Percentiles rank a stretch among this genome's conserved stretches.
These are phyloP conservation scores for Diaporthe sp. DNA, from an alignment of 2,329 filamentous ascomycete species.

Conservation along the genomic window DNA sequence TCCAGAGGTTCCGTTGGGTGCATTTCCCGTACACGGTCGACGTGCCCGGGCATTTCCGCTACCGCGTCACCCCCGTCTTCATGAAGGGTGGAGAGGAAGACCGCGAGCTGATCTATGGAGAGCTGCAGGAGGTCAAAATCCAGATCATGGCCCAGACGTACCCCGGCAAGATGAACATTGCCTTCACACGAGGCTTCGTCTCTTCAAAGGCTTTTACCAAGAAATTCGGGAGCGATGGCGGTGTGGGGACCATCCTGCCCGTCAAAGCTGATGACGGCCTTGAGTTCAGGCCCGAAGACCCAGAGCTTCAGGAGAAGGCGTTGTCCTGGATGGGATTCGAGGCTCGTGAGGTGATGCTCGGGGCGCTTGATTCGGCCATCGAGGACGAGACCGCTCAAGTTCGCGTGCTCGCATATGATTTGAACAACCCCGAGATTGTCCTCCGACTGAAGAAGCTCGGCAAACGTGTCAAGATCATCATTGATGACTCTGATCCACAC, in stretches of 20 bases:
- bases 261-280: constrained; percentile 37
- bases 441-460: constrained; percentile 36
- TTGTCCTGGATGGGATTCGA: constrained; percentile 40
- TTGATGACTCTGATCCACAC: constrained; percentile 38
- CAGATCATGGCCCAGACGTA: constrained; percentile 38
- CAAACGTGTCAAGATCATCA: constrained; percentile 38
- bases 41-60: constrained; percentile 36
- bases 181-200: constrained; percentile 39
- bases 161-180: constrained; percentile 38
- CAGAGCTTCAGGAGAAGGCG: constrained; percentile 36
- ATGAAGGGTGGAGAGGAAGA: constrained; percentile 33
- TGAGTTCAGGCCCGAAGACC: constrained; percentile 37
- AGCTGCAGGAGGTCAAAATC: constrained; percentile 37
- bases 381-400: constrained; percentile 38
- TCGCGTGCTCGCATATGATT: constrained; percentile 37
- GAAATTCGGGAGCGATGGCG: constrained; percentile 35
- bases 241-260: constrained; percentile 37
- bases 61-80: constrained; percentile 38
- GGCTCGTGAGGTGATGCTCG: constrained; percentile 36
- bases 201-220: constrained; percentile 38
- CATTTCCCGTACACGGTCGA: constrained; percentile 37
- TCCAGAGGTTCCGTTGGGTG: constrained; percentile 39
- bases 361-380: constrained; percentile 37
- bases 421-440: constrained; percentile 40
- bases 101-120: constrained; percentile 36